Conservation (phyloP, 257 asterid species). For the Scutellaria minor region DNA sequence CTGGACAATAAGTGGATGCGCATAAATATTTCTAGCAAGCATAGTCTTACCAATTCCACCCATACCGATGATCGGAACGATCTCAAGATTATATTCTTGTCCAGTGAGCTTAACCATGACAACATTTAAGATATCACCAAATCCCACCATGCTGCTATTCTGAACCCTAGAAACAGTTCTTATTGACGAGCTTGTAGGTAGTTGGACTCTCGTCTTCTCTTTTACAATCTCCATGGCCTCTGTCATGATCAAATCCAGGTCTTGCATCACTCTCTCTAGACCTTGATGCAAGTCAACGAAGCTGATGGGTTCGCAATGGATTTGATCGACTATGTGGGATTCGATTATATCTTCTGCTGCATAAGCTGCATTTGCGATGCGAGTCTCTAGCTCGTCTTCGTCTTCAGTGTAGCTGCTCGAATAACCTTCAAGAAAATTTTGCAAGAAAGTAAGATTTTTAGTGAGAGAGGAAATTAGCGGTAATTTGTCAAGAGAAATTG, state of each 20-base stretch:
- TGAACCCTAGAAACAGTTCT: neutral
- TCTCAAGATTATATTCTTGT: neutral
- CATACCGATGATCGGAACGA: conserved; percentile 2
- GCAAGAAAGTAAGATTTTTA: no score
- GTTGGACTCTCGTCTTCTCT: no score
- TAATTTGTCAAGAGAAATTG: no score
- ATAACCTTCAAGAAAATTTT: no score
- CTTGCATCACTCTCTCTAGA: neutral
- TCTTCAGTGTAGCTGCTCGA: no score
- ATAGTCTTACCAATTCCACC: conserved; percentile 14
- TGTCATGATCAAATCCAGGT: neutral
- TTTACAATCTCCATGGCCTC: neutral
- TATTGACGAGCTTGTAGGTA: neutral
- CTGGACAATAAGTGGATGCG: no score
- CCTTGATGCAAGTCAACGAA: neutral
- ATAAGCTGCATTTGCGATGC: neutral
- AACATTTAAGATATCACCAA: neutral
- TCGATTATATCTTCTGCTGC: neutral
- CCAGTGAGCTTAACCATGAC: neutral
- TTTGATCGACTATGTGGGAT: neutral
- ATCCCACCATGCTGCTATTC: neutral
- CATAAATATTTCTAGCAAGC: neutral
- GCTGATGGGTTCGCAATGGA: neutral
- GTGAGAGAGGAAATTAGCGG: no score
- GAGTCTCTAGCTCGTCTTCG: no score